Conservation (phyloP, 73 alveolate genomes). For the Tetrahymena borealis region DNA sequence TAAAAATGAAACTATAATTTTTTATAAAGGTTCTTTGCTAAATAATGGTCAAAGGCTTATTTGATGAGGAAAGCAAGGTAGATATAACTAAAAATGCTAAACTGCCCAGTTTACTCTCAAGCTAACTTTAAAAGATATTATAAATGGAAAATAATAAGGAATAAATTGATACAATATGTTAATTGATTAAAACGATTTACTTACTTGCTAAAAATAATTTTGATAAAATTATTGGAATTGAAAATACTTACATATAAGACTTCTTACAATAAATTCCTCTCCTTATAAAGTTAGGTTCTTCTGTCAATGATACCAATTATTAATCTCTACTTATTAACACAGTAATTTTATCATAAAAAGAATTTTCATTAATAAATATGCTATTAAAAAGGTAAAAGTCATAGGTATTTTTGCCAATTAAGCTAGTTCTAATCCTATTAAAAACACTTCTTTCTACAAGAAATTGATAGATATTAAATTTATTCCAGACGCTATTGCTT, state of each 20-base stretch:
- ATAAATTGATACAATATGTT: conserved; percentile 64
- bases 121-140: conserved; percentile 34
- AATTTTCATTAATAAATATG: neutral
- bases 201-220: conserved; percentile 71
- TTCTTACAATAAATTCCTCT: conserved; percentile 53
- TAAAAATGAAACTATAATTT: neutral
- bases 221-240: conserved; percentile 73
- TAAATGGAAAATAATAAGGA: conserved; percentile 29
- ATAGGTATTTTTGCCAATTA: conserved; percentile 86
- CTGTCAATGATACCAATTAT: neutral
- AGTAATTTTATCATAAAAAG: neutral
- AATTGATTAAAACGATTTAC: conserved; percentile 79
- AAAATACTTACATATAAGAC: conserved; percentile 49
- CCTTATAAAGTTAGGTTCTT: conserved; percentile 23
- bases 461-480: conserved; percentile 73
- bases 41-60: conserved; percentile 75
- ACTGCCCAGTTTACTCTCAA: conserved; percentile 52
- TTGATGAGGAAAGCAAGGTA: conserved; percentile 68
- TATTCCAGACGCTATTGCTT: conserved; percentile 47
- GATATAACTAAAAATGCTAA: conserved; percentile 85
- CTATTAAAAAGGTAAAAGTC: conserved; percentile 49
- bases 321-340: neutral
- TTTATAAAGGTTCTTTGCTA: conserved; percentile 30
- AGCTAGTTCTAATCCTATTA: conserved; percentile 83
- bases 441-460: conserved; percentile 76